Conservation (phyloP, 192 early-diverging fungal genomes). For the Rhizoclosmatium globosum region DNA sequence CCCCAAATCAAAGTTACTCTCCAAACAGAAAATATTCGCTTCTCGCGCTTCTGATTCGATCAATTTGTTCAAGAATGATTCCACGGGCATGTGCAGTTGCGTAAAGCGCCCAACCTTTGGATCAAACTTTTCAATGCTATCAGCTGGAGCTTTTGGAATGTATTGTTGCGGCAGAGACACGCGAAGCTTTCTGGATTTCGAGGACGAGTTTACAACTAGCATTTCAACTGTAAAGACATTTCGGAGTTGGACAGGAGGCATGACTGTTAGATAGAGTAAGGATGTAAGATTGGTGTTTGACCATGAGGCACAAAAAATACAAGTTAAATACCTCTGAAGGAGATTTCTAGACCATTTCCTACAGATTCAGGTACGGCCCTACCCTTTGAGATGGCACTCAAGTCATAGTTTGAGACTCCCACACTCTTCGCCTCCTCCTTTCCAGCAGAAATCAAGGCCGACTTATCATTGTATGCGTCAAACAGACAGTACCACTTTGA, state of each 20-base stretch:
- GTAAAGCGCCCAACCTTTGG: background rate
- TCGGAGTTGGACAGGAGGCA: conserved; percentile 38
- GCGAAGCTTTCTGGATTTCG: conserved; percentile 10
- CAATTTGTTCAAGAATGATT: conserved; percentile 20
- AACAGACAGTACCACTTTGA: conserved; percentile 18
- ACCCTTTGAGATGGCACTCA: background rate
- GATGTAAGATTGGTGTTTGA: background rate
- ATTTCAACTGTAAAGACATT: conserved; percentile 51
- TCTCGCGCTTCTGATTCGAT: conserved; percentile 36
- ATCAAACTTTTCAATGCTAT: background rate
- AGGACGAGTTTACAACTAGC: conserved; percentile 42
- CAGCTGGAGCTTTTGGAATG: background rate
- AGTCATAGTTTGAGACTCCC: conserved; percentile 3
- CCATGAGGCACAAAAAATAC: background rate
- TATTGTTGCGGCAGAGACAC: conserved; percentile 29
- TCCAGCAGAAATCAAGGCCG: background rate
- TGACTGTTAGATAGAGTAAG: conserved; percentile 27
- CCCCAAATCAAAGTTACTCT: conserved; percentile 49
- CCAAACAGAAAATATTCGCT: conserved; percentile 47
- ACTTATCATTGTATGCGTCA: background rate
- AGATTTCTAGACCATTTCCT: conserved; percentile 15
- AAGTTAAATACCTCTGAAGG: conserved; percentile 5
- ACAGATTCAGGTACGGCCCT: background rate
- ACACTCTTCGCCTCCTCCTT: background rate
- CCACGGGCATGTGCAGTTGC: conserved; percentile 19